A percentile compares a stretch with the other conserved stretches of the same genome.
phyloP scores from a whole-genome alignment of 306 rosid species.

The Lupinus albus region DNA sequence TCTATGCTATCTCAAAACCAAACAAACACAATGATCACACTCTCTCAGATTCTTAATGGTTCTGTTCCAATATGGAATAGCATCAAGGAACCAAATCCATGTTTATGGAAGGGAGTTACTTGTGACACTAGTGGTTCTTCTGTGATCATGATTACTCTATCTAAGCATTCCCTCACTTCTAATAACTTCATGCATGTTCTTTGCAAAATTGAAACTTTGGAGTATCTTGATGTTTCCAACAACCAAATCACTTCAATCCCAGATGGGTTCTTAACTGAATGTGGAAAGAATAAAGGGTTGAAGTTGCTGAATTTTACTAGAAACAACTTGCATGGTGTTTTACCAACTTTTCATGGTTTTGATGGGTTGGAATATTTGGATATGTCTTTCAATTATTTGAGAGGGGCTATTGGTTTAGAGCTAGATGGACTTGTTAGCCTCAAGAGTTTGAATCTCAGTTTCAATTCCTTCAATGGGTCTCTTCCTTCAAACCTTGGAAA shows the following conservation, averaged over 20 bases:
- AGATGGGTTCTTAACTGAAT: constrained; percentile 47
- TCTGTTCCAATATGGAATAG: constrained; percentile 42
- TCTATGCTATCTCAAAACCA: constrained; percentile 58
- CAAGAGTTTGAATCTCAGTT: constrained; percentile 53
- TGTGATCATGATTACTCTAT: constrained; percentile 43
- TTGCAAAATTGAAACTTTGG: constrained; percentile 65
- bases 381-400: constrained; percentile 50
- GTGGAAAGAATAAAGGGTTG: constrained; percentile 57
- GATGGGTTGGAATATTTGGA: constrained; percentile 60
- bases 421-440: constrained; percentile 59
- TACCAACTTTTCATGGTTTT: constrained; percentile 70
- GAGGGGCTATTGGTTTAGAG: constrained; percentile 42
- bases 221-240: constrained; percentile 58
- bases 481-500: constrained; percentile 63
- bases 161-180: constrained; percentile 47
- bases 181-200: constrained; percentile 48
- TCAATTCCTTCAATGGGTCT: constrained; percentile 33
- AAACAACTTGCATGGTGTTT: constrained; percentile 45
- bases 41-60: constrained; percentile 35
- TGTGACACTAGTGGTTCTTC: constrained; percentile 49
- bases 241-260: constrained; percentile 53
- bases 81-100: constrained; percentile 49
- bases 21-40: constrained; percentile 44
- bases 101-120: constrained; percentile 65
- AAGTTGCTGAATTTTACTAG: constrained; percentile 58